Conservation (phyloP, 768 basidiomycete species). For the Collybia mongolica region DNA sequence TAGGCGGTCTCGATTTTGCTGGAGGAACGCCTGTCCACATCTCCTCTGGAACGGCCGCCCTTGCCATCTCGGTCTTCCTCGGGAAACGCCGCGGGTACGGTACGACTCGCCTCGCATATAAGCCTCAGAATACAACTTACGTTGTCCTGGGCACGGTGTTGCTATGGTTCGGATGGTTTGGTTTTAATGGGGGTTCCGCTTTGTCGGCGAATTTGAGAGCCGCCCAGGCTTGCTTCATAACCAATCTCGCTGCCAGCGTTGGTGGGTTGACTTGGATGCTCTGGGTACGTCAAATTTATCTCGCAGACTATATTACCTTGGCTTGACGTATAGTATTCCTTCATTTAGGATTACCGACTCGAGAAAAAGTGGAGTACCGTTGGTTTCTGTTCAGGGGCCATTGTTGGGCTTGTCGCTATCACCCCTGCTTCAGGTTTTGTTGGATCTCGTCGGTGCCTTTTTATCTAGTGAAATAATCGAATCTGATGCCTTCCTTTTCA, state of each 20-base stretch:
- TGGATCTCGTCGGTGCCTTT: constrained; percentile 55
- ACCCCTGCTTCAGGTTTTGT: constrained; percentile 83
- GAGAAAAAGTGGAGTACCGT: constrained; percentile 93
- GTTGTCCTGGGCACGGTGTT: constrained; percentile 91
- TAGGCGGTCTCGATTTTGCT: constrained; percentile 91
- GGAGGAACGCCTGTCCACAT: constrained; percentile 98
- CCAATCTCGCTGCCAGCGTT: constrained; percentile 88
- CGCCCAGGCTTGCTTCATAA: constrained; percentile 85
- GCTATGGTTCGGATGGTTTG: constrained; percentile 97
- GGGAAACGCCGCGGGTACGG: constrained; percentile 91
- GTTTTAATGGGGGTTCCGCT: constrained; percentile 92
- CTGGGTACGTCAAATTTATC: constrained; percentile 46
- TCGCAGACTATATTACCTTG: neutral
- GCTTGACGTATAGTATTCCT: neutral
- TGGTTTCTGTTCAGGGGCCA: constrained; percentile 94
- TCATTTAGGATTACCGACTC: constrained; percentile 76
- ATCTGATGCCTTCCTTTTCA: constrained; percentile 13
- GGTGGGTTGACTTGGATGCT: constrained; percentile 92
- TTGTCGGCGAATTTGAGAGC: constrained; percentile 87
- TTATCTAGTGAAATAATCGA: neutral
- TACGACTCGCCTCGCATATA: constrained; percentile 87
- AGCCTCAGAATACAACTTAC: constrained; percentile 92
- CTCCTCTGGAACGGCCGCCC: constrained; percentile 88
- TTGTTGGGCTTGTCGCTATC: constrained; percentile 86
- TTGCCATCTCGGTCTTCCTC: constrained; percentile 88